phyloP scores from a whole-genome alignment of 2,329 filamentous ascomycete genomes.

The Westerdykella sp. region DNA sequence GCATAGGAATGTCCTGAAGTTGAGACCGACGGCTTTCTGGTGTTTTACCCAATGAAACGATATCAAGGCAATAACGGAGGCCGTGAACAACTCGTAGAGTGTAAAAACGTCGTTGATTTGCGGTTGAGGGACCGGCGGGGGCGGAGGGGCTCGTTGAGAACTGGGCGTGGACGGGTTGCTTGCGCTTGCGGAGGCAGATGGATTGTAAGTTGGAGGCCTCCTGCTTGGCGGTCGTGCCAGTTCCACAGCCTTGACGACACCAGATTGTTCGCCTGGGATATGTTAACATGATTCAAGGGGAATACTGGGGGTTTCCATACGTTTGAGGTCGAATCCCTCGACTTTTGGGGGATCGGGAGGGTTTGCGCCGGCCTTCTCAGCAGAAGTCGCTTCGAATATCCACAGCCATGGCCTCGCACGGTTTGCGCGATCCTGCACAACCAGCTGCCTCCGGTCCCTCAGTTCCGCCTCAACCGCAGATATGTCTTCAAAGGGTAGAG shows the following conservation, averaged over 20 bases:
- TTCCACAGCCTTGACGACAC: conserved; percentile 30
- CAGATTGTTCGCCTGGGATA: conserved; percentile 25
- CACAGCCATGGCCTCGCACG: conserved; percentile 25
- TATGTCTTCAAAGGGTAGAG: conserved; percentile 18
- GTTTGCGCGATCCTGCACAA: conserved; percentile 24
- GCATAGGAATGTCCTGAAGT: conserved; percentile 34
- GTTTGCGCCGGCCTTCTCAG: conserved; percentile 18
- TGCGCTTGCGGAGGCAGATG: conserved; percentile 12
- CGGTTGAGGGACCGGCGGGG: conserved; percentile 10
- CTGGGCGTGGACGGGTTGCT: conserved; percentile 13
- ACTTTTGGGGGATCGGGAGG: conserved; percentile 20
- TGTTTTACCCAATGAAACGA: conserved; percentile 30
- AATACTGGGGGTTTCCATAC: conserved; percentile 10
- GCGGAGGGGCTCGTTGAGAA: not conserved
- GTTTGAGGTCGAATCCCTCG: conserved; percentile 26
- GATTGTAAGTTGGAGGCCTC: conserved; percentile 8
- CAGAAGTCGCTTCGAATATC: conserved; percentile 26
- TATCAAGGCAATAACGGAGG: conserved; percentile 32
- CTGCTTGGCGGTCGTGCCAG: conserved; percentile 27
- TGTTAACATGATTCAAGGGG: conserved; percentile 13
- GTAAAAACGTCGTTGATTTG: conserved; percentile 12
- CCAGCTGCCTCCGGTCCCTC: conserved; percentile 21
- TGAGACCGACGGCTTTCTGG: conserved; percentile 28
- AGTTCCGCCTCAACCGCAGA: conserved; percentile 28
- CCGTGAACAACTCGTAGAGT: conserved; percentile 36